Percentiles rank a stretch among this genome's conserved stretches.
These are phyloP conservation scores for Dioszegia crocea DNA, from an alignment of 768 basidiomycete species.

Conservation along the genomic window DNA sequence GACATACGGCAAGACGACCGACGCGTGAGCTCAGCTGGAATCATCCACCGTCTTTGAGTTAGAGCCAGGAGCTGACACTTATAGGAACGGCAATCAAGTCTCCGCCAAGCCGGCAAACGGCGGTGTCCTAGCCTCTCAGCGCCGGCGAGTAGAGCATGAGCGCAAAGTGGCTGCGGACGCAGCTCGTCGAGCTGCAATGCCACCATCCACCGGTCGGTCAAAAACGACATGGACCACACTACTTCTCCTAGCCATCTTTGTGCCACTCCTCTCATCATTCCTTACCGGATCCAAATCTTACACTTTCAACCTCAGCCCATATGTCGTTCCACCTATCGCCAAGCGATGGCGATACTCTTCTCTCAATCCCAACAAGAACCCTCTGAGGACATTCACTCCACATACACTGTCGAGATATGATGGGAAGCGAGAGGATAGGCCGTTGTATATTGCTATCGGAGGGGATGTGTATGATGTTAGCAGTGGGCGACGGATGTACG, in stretches of 20 bases:
- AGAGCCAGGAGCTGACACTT: neutral
- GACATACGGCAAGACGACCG: slow-evolving; percentile 22
- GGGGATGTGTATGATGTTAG: slow-evolving; percentile 90
- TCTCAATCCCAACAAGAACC: slow-evolving; percentile 58
- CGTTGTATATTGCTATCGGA: slow-evolving; percentile 85
- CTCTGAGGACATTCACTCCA: slow-evolving; percentile 64
- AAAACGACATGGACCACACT: slow-evolving; percentile 57
- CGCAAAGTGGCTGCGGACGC: slow-evolving; percentile 61
- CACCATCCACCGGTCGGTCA: slow-evolving; percentile 61
- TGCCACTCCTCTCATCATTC: slow-evolving; percentile 52
- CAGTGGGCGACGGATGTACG: slow-evolving; percentile 69
- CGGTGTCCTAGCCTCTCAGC: slow-evolving; percentile 66
- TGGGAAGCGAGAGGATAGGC: slow-evolving; percentile 62
- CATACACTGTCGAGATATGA: slow-evolving; percentile 63
- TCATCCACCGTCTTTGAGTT: neutral
- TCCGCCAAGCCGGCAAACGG: slow-evolving; percentile 76
- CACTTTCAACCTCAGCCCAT: slow-evolving; percentile 19
- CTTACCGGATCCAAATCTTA: slow-evolving; percentile 53
- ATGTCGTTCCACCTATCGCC: slow-evolving; percentile 12
- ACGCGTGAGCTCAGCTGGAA: slow-evolving; percentile 23
- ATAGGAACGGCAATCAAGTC: slow-evolving; percentile 53
- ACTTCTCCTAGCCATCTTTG: slow-evolving; percentile 25
- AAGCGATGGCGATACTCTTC: slow-evolving; percentile 19
- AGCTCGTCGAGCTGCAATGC: slow-evolving; percentile 55
- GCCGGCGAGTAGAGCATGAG: slow-evolving; percentile 57